These are phyloP conservation scores for Conidiobolus coronatus DNA, from an alignment of 371 early-diverging fungal species.

Conservation along the genomic window DNA sequence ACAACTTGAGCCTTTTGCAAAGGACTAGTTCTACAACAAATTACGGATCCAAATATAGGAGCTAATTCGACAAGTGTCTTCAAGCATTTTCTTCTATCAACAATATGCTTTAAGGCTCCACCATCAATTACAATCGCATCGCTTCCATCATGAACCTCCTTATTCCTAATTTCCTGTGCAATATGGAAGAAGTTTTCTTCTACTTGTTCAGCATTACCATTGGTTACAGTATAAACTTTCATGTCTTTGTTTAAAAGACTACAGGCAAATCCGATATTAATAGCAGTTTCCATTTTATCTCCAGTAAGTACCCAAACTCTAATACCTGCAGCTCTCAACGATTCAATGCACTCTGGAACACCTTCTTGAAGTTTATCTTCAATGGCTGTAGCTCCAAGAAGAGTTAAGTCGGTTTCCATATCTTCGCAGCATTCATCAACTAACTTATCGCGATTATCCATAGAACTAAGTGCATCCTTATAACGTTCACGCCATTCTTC, in stretches of 20 bases:
- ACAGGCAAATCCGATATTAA: conserved; percentile 84
- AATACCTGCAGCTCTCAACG: conserved; percentile 74
- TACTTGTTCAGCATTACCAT: conserved; percentile 11
- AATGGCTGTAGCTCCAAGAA: conserved; percentile 91
- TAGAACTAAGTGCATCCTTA: conserved; percentile 40
- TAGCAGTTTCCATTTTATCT: conserved; percentile 98
- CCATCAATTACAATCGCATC: conserved; percentile 79
- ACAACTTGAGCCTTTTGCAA: conserved; percentile 95
- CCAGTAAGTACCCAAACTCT: conserved; percentile 99
- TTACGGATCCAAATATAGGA: conserved; percentile 61
- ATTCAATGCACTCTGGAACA: conserved; percentile 76
- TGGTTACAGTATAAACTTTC: conserved; percentile 36
- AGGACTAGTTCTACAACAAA: conserved; percentile 89
- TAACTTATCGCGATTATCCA: conserved; percentile 46
- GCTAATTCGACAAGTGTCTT: conserved; percentile 47
- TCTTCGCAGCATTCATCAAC: conserved; percentile 43
- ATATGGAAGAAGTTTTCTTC: conserved; percentile 11
- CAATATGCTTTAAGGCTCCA: conserved; percentile 46
- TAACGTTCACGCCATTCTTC: conserved; percentile 38
- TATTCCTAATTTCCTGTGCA: conserved; percentile 6
- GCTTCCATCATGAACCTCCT: neutral
- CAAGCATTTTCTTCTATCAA: conserved; percentile 30
- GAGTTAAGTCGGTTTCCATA: conserved; percentile 52
- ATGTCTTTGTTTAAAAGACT: conserved; percentile 48
- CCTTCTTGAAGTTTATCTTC: conserved; percentile 96